These are phyloP conservation scores for Biscutella laevigata DNA, from an alignment of 441 rosid species.

Conservation along the genomic window DNA sequence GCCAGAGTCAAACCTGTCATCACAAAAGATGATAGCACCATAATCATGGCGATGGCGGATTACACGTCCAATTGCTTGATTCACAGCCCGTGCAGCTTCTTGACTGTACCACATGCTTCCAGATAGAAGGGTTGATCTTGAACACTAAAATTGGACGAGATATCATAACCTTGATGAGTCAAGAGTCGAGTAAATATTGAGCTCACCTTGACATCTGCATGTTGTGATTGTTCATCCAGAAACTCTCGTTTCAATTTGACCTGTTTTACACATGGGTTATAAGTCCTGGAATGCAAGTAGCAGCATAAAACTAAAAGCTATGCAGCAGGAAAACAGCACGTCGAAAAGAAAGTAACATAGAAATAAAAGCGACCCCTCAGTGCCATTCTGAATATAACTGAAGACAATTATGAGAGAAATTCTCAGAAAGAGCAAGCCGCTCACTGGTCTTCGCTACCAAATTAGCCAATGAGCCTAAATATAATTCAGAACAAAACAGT, in stretches of 20 bases:
- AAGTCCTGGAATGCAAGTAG: constrained; percentile 17
- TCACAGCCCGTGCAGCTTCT: constrained; percentile 94
- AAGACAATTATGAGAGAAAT: constrained; percentile 1
- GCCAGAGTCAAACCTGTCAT: constrained; percentile 58
- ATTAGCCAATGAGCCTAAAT: constrained; percentile 9
- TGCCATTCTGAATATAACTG: constrained; percentile 8
- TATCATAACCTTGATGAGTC: constrained; percentile 17
- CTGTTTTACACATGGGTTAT: constrained; percentile 33
- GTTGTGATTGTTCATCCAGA: constrained; percentile 52
- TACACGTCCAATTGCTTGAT: constrained; percentile 97
- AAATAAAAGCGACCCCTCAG: constrained; percentile 1
- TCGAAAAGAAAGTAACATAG: neutral
- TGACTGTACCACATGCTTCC: constrained; percentile 91
- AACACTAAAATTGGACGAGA: constrained; percentile 18
- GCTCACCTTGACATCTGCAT: constrained; percentile 48
- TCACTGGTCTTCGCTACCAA: neutral
- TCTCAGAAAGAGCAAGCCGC: neutral
- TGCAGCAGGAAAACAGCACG: neutral
- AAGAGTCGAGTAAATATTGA: constrained; percentile 12
- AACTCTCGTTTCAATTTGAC: constrained; percentile 84
- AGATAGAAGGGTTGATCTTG: constrained; percentile 41
- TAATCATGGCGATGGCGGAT: constrained; percentile 94
- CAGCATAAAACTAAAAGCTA: constrained; percentile 8
- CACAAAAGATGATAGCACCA: constrained; percentile 90
- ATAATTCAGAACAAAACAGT: constrained; percentile 1